Conservation (phyloP, 2,329 filamentous ascomycete genomes). For the Chaetomium globosum region DNA sequence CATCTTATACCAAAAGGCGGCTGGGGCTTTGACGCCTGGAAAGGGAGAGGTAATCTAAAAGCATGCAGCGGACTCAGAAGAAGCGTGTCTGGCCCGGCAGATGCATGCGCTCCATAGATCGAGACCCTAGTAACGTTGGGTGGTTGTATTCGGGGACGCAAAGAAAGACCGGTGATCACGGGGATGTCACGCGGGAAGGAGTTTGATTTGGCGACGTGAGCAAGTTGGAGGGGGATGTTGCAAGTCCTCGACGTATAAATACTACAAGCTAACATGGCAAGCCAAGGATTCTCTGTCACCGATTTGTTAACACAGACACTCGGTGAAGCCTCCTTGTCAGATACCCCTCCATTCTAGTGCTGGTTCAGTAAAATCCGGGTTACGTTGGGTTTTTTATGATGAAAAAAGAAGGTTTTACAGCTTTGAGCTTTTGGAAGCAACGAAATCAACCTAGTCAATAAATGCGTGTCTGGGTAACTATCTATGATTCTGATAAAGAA, state of each 20-base stretch:
- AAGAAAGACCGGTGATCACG: background rate
- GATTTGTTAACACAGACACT: background rate
- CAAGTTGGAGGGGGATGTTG: background rate
- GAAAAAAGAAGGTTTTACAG: no score
- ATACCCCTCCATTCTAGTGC: no score
- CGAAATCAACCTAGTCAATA: no score
- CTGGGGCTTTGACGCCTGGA: background rate
- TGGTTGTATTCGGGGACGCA: constrained; percentile 1
- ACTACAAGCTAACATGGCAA: background rate
- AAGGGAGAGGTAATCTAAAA: constrained; percentile 12
- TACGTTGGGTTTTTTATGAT: no score
- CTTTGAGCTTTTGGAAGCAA: no score
- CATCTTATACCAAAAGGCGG: constrained; percentile 9
- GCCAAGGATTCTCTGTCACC: background rate
- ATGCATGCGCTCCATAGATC: background rate
- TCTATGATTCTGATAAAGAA: no score
- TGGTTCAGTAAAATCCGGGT: no score
- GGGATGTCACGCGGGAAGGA: background rate
- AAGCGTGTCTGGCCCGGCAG: constrained; percentile 15
- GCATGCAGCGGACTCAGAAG: background rate
- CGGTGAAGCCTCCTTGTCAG: no score
- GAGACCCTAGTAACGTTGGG: background rate
- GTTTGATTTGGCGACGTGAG: background rate
- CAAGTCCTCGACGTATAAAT: background rate
- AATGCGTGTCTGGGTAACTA: no score